Base-by-base conservation (phyloP, 106 monocot genomes). In the Xerophyta viscosa region DNA sequence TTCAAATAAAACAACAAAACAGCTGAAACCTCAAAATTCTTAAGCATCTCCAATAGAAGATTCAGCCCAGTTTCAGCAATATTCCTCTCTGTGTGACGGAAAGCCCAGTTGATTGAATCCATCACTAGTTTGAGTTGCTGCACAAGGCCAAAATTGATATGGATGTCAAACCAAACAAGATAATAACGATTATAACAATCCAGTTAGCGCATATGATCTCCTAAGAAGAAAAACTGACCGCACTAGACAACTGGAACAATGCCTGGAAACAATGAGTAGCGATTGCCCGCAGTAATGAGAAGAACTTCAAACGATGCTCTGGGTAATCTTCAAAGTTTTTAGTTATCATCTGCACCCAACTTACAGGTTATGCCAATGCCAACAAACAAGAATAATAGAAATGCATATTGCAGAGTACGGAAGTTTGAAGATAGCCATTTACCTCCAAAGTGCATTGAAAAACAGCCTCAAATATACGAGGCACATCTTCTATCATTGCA, bases 301-400 rank as follows among this genome's bases (percentile, higher is more conserved):
- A 96, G 29, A 96, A 96, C 60, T 96, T 96, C 8, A 96, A 78
- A 10, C 96, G 81, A 60, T 96, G 96, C 73, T 96, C 96, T 2
- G 96, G 96, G 37, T 96, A 96, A 71, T 96, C 96, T 61, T 96
- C 96, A 79, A 96, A 96, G 44, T 96, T 96, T 48, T 85, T 89
- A 10, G 96, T 96, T 7, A 96, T 96, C 96, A 96, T 96, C 96
- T 96, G 64, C 8, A 50, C 23, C n/a, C n/a, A n/a, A n/a, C n/a
- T n/a, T n/a, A n/a, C n/a, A n/a, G n/a, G n/a, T n/a, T n/a, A n/a
- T n/a, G n/a, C n/a, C n/a, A n/a, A n/a, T n/a, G n/a, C n/a, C n/a
- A n/a, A n/a, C n/a, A n/a, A n/a, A n/a, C 12, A 4, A 11, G 24
- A 20, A 10, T 19, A 21, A 46, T 0, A 27, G 43, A 37, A 10